These are phyloP conservation scores for Candida arabinofermentans DNA, from an alignment of 805 yeast genomes.

Conservation along the genomic window DNA sequence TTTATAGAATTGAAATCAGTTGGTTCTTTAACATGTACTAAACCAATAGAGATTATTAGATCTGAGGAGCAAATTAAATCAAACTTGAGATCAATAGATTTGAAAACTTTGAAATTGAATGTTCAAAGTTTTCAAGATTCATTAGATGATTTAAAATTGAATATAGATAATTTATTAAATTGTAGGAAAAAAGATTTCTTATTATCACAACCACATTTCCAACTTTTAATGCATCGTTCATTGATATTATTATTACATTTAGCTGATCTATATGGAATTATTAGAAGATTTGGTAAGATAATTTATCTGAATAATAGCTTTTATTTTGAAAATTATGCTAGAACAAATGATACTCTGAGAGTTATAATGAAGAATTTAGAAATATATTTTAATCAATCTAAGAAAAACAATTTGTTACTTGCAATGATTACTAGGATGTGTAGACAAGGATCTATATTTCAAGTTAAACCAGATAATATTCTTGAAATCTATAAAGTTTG, in stretches of 20 bases:
- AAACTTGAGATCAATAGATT: conserved; percentile 20
- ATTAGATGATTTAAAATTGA: conserved; percentile 25
- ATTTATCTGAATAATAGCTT: conserved; percentile 41
- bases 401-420: conserved; percentile 47
- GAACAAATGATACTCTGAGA: conserved; percentile 23
- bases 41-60: conserved; percentile 5
- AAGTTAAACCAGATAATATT: conserved; percentile 34
- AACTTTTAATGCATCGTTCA: conserved; percentile 37
- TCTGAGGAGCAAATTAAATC: conserved; percentile 20
- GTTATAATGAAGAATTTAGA: conserved; percentile 21
- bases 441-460: conserved; percentile 35
- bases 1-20: conserved; percentile 18
- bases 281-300: conserved; percentile 45
- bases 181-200: conserved; percentile 21
- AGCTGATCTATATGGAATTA: conserved; percentile 46
- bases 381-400: conserved; percentile 32
- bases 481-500: conserved; percentile 39
- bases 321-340: conserved; percentile 38
- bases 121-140: conserved; percentile 26
- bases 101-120: conserved; percentile 21
- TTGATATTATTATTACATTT: conserved; percentile 39
- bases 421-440: conserved; percentile 45
- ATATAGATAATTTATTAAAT: conserved; percentile 19
- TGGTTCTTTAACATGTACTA: conserved; percentile 3
- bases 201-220: conserved; percentile 20